A percentile compares a stretch with the other conserved stretches of the same genome.
phyloP scores from a whole-genome alignment of 768 basidiomycete genomes.

The Phlegmacium glaucopus region DNA sequence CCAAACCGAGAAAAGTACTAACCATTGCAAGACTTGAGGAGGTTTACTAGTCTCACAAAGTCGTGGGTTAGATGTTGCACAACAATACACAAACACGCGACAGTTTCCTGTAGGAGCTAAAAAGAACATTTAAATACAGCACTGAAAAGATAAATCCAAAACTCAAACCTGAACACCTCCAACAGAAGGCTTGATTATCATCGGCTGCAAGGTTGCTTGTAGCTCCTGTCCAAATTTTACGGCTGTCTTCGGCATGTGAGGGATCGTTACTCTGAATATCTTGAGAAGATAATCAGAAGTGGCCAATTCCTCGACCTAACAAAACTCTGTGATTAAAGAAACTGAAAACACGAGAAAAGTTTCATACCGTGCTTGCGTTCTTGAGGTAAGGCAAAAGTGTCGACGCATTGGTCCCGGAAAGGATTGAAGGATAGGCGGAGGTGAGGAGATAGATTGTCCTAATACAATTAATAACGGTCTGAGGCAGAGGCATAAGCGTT shows the following conservation, averaged over 20 bases:
- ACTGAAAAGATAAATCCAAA: background rate
- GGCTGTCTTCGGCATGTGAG: constrained; percentile 87
- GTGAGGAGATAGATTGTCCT: constrained; percentile 82
- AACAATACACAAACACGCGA: constrained; percentile 88
- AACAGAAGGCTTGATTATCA: constrained; percentile 84
- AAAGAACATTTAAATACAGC: background rate
- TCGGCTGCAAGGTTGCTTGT: constrained; percentile 76
- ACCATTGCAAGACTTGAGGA: constrained; percentile 88
- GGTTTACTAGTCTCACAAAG: constrained; percentile 68
- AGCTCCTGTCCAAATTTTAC: constrained; percentile 86
- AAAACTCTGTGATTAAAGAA: background rate
- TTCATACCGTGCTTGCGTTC: constrained; percentile 68
- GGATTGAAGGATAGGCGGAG: constrained; percentile 76
- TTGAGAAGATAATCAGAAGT: constrained; percentile 86
- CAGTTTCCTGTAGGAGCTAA: constrained; percentile 85
- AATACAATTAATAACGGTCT: constrained; percentile 84
- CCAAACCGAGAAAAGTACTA: constrained; percentile 16
- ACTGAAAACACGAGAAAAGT: background rate
- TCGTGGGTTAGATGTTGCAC: constrained; percentile 87
- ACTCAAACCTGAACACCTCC: constrained; percentile 63
- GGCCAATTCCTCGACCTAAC: constrained; percentile 75
- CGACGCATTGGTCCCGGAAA: constrained; percentile 82
- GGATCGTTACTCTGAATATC: constrained; percentile 82
- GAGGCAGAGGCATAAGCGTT: constrained; percentile 4
- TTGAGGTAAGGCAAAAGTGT: constrained; percentile 90